Base-by-base conservation (phyloP, 2,329 filamentous ascomycete species). In the Neofusicoccum cordaticola region DNA sequence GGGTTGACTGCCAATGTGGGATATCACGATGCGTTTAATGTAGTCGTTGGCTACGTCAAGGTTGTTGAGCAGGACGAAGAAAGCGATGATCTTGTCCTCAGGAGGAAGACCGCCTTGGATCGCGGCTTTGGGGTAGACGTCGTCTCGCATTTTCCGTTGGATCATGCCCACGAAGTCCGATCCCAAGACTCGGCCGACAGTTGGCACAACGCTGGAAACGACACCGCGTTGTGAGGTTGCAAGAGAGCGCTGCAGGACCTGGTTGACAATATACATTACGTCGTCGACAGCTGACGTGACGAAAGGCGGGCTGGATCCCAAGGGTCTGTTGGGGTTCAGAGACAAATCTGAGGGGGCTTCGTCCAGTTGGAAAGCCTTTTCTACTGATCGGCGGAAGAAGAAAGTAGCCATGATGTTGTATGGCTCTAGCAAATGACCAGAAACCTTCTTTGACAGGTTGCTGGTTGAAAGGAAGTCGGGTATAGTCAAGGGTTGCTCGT, bases 181-280 rank as follows among this genome's bases (percentile, higher is more conserved):
- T 35, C 90, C 88, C 3, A 99, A 85, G 0, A 99, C 89, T 39
- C 92, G 87, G 17, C 90, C 87, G 4, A 98, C 83, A 0, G 88
- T 90, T 2, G 93, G 90, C 31, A 97, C 80, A 6, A 96, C 90
- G 64, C 86, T 91, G 47, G 87, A 86, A 22, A 96, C 85, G 3
- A 97, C 88, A 17, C 89, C 84, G 69, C 88, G 84, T 74, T 97
- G 93, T 2, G 91, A 92, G 0, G 96, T 98, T 0, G 91, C 90
- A 22, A 98, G 82, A 0, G 92, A 91, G 68, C 94, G 89, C 68
- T 96, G 90, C 7, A 98, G 83, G 39, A 98, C 90, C 58, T 94
- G 90, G 74, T 96, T 96, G 74, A 97, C 91, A 71, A 99, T 97
- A 78, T 98, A 99, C 94, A 99, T 98, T 73, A 98, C 93, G 79